Percentiles rank a stretch among this genome's conserved stretches.
Conservation (phyloP, 768 basidiomycete species). For the Epithele typhae region DNA sequence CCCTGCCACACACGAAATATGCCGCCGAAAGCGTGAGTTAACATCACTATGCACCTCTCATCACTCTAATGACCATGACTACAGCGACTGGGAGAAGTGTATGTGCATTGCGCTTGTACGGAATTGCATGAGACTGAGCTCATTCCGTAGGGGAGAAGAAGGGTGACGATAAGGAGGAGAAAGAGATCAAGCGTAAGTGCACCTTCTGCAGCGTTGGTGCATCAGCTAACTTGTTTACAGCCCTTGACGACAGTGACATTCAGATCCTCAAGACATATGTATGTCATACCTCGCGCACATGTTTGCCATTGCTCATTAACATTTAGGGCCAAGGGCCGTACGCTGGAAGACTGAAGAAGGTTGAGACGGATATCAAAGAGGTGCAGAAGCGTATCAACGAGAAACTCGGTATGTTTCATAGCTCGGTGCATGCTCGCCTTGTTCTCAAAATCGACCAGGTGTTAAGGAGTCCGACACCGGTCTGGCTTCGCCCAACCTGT, state of each 20-base stretch:
- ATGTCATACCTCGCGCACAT: constrained; percentile 25
- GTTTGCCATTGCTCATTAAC: constrained; percentile 1
- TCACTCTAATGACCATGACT: background rate
- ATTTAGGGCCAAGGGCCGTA: constrained; percentile 96
- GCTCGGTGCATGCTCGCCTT: background rate
- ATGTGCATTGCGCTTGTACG: constrained; percentile 22
- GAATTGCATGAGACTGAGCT: constrained; percentile 3
- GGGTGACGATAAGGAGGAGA: constrained; percentile 81
- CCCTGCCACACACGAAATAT: constrained; percentile 39
- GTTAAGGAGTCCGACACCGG: constrained; percentile 99
- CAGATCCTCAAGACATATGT: constrained; percentile 99
- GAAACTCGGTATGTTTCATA: constrained; percentile 68
- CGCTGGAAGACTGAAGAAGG: constrained; percentile 80
- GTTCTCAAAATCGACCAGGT: constrained; percentile 37
- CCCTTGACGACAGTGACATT: constrained; percentile 96
- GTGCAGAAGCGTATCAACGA: constrained; percentile 97
- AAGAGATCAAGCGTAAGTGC: constrained; percentile 62
- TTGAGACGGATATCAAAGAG: constrained; percentile 89
- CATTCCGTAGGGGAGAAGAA: constrained; percentile 70
- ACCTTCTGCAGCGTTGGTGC: background rate
- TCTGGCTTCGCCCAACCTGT: constrained; percentile 92
- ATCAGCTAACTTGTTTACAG: constrained; percentile 36
- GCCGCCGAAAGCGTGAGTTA: constrained; percentile 93
- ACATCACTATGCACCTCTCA: constrained; percentile 7
- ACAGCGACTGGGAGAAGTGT: constrained; percentile 99